Evolutionary conservation across 2,329 filamentous ascomycete species (phyloP), one percentile per base, ranked within the genome.

Genomic region (Neonectria hederae): DNA sequence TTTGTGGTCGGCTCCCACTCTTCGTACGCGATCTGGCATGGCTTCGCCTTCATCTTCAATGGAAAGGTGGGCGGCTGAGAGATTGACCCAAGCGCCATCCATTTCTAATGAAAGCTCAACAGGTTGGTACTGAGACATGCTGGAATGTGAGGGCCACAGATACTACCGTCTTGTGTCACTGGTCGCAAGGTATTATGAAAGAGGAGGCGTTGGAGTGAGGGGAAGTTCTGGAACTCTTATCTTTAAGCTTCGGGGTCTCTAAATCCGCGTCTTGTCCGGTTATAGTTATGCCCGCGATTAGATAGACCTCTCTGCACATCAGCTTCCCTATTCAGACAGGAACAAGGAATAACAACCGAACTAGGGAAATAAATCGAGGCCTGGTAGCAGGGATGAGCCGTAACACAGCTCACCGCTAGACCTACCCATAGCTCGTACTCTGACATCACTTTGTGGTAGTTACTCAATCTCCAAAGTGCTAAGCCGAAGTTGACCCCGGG

Each of bases 1-100:
- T 8, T 75, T 65, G 2, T 85, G 64, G 60, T 88, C 86, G 35
- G 77, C 75, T 3, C 71, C 73, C 4, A 86, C 76, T 9, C 83
- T 80, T 10, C 78, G 72, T 14, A 86, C 80, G 22, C 81, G 78
- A 43, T 83, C 79, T 35, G 75, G 67, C 70, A 83, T 78, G 2
- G 73, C 74, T 59, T 81, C 78, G 28, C n/a, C n/a, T 9, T 54
- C 54, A 28, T 46, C 51, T 19, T 51, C 14, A 21, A 28, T 22
- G 14, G 32, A 32, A 6, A 32, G 35, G 13, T 4, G 28, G 19
- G 48, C 21, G 13, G 30, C 35, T 4, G 49, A 22, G 32, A 66
- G 28, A 38, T 58, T 52, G 8, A 66, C 66, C 61, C 64, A 68
- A n/a, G 54, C 48, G 14, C 55, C 40, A 5, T 54, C 59, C 62